Conservation (phyloP, 495 filamentous ascomycete species). For the Niebla homalea region DNA sequence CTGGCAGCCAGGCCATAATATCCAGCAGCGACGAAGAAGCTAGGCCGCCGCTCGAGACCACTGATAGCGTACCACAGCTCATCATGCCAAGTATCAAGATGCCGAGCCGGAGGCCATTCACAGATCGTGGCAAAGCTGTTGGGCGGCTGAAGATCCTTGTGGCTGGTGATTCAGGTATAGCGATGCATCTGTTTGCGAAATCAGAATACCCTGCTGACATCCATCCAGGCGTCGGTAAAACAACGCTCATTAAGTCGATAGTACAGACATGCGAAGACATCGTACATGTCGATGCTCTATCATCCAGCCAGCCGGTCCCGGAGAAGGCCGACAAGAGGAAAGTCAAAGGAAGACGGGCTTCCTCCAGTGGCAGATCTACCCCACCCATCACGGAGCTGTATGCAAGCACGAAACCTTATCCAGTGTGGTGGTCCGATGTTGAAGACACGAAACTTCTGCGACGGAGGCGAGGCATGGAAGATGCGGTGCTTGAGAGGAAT, state of each 20-base stretch:
- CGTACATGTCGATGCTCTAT: constrained; percentile 80
- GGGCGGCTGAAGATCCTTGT: constrained; percentile 80
- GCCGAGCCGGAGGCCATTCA: constrained; percentile 87
- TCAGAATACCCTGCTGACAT: constrained; percentile 1
- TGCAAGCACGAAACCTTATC: constrained; percentile 88
- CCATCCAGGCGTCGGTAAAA: constrained; percentile 58
- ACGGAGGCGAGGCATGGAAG: constrained; percentile 67
- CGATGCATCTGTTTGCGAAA: too few species aligned
- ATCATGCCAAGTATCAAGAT: constrained; percentile 97
- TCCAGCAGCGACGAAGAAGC: constrained; percentile 32
- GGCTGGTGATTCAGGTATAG: constrained; percentile 66
- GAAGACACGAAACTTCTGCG: constrained; percentile 58
- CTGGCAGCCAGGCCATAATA: constrained; percentile 33
- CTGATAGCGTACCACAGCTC: constrained; percentile 60
- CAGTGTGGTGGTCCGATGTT: constrained; percentile 86
- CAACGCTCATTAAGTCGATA: constrained; percentile 82
- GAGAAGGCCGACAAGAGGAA: constrained; percentile 18
- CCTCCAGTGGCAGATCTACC: constrained; percentile 25
- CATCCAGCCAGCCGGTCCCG: constrained; percentile 25
- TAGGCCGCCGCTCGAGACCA: constrained; percentile 16
- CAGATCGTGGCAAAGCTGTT: constrained; percentile 67
- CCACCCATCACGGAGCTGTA: constrained; percentile 62
- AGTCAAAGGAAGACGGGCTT: constrained; percentile 19
- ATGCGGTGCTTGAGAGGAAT: constrained; percentile 80
- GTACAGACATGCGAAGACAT: constrained; percentile 93